phyloP scores from a whole-genome alignment of 2,329 filamentous ascomycete genomes.

The Sporothrix curviconia region DNA sequence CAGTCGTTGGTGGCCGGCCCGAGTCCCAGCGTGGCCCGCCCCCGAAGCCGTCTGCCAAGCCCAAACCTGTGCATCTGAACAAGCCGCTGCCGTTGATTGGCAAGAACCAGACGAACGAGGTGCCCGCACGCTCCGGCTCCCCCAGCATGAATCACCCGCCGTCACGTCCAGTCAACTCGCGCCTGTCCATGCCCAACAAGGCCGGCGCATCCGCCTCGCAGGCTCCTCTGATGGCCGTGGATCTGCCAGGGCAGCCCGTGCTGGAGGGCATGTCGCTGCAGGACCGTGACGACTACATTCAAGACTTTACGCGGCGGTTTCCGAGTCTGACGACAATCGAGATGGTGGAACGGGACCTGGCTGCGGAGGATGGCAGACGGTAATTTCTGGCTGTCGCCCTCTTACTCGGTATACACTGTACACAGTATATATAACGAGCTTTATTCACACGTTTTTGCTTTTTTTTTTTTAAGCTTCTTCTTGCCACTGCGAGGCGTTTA shows the following conservation, averaged over 20 bases:
- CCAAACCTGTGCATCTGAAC: conserved; percentile 57
- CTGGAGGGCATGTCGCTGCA: conserved; percentile 47
- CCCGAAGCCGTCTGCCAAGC: conserved; percentile 48
- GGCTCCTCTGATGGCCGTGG: conserved; percentile 35
- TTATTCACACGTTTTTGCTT: background rate
- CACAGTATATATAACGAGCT: background rate
- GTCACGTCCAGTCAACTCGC: conserved; percentile 5
- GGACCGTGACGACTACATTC: conserved; percentile 59
- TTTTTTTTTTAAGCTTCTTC: background rate
- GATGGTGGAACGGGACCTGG: conserved; percentile 69
- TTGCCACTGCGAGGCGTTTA: background rate
- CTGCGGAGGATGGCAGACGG: conserved; percentile 26
- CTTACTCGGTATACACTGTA: background rate
- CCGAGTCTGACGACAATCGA: conserved; percentile 80
- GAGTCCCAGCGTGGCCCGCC: background rate
- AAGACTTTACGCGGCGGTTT: conserved; percentile 75
- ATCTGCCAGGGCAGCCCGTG: conserved; percentile 42
- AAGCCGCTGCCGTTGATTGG: conserved; percentile 27
- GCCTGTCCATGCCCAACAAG: conserved; percentile 15
- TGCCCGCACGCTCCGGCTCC: conserved; percentile 36
- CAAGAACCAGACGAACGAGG: background rate
- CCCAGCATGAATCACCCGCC: conserved; percentile 29
- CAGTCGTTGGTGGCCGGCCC: conserved; percentile 4
- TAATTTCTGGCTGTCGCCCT: background rate
- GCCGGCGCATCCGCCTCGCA: conserved; percentile 10